These are phyloP conservation scores for Artemisia tridentata DNA, from an alignment of 129 eudicot genomes.

Conservation along the genomic window DNA sequence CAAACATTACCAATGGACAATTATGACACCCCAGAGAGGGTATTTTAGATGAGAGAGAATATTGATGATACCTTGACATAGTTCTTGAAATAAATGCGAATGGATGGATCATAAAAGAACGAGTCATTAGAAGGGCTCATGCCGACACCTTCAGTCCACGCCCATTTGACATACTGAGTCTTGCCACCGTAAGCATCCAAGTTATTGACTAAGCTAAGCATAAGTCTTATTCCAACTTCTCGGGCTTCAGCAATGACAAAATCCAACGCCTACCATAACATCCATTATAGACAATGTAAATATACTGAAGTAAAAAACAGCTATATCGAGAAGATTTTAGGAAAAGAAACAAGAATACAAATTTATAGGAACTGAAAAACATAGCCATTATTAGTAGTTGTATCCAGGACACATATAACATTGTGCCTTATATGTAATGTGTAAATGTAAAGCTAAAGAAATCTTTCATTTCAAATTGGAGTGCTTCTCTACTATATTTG, in stretches of 20 bases:
- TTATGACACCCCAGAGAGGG: background rate
- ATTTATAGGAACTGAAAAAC: background rate
- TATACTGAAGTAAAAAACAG: background rate
- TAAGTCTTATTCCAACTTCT: slow-evolving; percentile 60
- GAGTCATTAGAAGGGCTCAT: slow-evolving; percentile 87
- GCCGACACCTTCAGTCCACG: slow-evolving; percentile 89
- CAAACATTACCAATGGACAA: background rate
- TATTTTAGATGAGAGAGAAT: background rate
- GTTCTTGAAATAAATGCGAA: slow-evolving; percentile 78
- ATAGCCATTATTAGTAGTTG: background rate
- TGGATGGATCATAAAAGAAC: slow-evolving; percentile 86
- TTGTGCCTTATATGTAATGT: background rate
- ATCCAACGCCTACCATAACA: slow-evolving; percentile 66
- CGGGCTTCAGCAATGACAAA: slow-evolving; percentile 86
- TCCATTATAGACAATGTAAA: background rate
- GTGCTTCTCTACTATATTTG: background rate
- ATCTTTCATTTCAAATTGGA: background rate
- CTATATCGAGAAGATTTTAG: background rate
- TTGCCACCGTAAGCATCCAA: slow-evolving; percentile 95
- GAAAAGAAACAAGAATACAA: background rate
- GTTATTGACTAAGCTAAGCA: slow-evolving; percentile 83
- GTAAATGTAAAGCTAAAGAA: background rate
- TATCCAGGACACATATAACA: background rate
- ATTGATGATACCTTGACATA: slow-evolving; percentile 70
- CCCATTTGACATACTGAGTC: slow-evolving; percentile 93